These are phyloP conservation scores for Microdochium trichocladiopsis DNA, from an alignment of 2,329 filamentous ascomycete species.

Conservation along the genomic window DNA sequence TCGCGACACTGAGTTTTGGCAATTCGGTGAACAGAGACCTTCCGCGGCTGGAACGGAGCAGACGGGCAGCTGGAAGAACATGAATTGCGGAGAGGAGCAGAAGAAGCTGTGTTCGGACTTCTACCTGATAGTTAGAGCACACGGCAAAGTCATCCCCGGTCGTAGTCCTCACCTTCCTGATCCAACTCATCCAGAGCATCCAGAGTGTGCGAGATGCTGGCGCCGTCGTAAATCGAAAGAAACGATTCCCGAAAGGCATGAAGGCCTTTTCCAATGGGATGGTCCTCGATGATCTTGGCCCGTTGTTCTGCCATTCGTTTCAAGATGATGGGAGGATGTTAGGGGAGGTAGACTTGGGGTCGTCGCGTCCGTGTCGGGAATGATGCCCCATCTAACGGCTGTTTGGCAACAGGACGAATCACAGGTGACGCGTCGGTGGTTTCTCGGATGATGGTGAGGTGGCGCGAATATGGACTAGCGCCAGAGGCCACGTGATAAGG, in stretches of 20 bases:
- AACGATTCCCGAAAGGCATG: slow-evolving; percentile 16
- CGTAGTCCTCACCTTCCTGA: slow-evolving; percentile 10
- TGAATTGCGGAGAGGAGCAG: too few species aligned
- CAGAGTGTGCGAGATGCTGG: slow-evolving; percentile 7
- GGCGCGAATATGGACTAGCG: too few species aligned
- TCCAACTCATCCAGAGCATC: slow-evolving; percentile 14
- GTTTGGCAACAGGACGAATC: neutral
- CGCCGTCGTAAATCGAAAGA: slow-evolving; percentile 11
- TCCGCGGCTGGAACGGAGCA: slow-evolving; percentile 6
- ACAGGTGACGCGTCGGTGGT: too few species aligned
- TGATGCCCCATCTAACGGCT: neutral
- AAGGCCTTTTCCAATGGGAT: too few species aligned
- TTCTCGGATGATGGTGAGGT: too few species aligned
- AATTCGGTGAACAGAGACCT: slow-evolving; percentile 10
- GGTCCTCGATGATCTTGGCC: slow-evolving; percentile 14
- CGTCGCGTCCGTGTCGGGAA: neutral
- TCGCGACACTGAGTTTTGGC: slow-evolving; percentile 9
- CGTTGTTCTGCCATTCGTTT: slow-evolving; percentile 11
- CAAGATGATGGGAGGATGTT: neutral
- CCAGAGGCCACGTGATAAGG: too few species aligned
- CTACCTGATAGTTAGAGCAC: slow-evolving; percentile 11
- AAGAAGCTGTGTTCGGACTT: slow-evolving; percentile 15
- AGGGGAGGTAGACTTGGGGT: neutral
- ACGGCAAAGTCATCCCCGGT: slow-evolving; percentile 1
- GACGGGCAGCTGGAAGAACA: too few species aligned